Conservation (phyloP, 257 asterid species). For the Ballota nigra region DNA sequence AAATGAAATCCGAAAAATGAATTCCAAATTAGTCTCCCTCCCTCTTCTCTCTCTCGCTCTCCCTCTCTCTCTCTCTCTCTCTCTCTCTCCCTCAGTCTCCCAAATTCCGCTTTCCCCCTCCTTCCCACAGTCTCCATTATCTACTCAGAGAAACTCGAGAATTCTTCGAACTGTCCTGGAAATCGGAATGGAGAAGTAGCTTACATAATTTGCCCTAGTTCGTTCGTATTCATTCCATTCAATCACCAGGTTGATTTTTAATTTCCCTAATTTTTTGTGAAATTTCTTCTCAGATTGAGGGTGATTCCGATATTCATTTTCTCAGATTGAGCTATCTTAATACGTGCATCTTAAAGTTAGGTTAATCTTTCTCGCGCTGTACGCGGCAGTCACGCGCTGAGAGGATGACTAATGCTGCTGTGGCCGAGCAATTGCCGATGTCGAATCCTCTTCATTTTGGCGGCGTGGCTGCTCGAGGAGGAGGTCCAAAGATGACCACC, state of each 20-base stretch:
- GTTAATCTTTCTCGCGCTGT: not conserved
- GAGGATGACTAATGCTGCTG: conserved; percentile 71
- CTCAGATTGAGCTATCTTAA: not conserved
- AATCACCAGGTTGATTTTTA: not conserved
- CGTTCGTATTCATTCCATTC: not conserved
- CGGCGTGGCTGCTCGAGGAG: conserved; percentile 35
- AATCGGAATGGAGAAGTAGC: conserved; percentile 4
- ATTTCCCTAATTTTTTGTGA: not conserved
- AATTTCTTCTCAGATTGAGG: not conserved
- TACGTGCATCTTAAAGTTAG: not conserved
- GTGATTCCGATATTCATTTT: not conserved
- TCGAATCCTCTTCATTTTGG: conserved; percentile 49
- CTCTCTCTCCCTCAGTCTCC: not conserved
- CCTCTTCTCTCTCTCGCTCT: not conserved
- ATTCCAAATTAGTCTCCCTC: conserved; percentile 11
- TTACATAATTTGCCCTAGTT: conserved; percentile 24
- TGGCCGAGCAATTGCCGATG: conserved; percentile 47
- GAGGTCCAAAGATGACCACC: conserved; percentile 41
- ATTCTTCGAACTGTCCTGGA: not conserved
- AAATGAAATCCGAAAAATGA: conserved; percentile 22
- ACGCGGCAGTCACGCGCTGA: conserved; percentile 10
- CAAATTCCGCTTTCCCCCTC: conserved; percentile 15
- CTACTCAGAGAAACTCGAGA: not conserved
- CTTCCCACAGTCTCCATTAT: not conserved
- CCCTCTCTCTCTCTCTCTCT: not conserved